Evolutionary conservation across 1,139 yeast species (phyloP), one percentile per base, ranked within the genome.

Genomic region (Candida labiduridarum): DNA sequence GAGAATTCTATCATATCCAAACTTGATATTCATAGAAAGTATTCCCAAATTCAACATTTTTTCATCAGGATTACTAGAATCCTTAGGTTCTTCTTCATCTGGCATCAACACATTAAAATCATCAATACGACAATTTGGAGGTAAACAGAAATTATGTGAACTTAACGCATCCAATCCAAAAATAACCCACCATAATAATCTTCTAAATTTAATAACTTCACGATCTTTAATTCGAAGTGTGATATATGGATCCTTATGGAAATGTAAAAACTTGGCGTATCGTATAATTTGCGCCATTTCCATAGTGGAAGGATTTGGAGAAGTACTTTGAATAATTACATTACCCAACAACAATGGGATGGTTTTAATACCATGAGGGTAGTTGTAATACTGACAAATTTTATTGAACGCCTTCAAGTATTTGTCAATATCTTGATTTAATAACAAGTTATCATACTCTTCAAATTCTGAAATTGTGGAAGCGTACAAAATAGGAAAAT

Each of bases 101-200:
- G 86, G 84, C 62, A 82, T 63, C 18, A 76, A 65, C 0, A 85
- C 85, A 57, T 83, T 84, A 62, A 80, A 82, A 56, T 82, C 85
- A 44, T 76, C 80, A 49, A 72, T 66, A 54, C 72, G 72, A 52
- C 85, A 80, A 31, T 80, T 74, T 1, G 89, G 88, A 0, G 84
- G 79, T 35, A 82, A 64, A 59, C 84, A 79, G 48, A 80, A 78
- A 55, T 82, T 82, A 54, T 82, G 79, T 27, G 86, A 78, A 2
- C 84, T 79, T 50, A 82, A 68, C 3, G 83, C 78, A 60, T 84
- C 89, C 49, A 84, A 66, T 15, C 82, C 82, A 57, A 82, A 82
- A 5, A 83, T 80, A 35, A 82, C 83, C 87, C 87, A 84, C 87
- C 88, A 84, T 15, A 84, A 61, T 49, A 82, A 60, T 58, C 88